Evolutionary conservation across 768 basidiomycete genomes (phyloP), one percentile per base, ranked within the genome.

Genomic region (Suillus hirtellus): DNA sequence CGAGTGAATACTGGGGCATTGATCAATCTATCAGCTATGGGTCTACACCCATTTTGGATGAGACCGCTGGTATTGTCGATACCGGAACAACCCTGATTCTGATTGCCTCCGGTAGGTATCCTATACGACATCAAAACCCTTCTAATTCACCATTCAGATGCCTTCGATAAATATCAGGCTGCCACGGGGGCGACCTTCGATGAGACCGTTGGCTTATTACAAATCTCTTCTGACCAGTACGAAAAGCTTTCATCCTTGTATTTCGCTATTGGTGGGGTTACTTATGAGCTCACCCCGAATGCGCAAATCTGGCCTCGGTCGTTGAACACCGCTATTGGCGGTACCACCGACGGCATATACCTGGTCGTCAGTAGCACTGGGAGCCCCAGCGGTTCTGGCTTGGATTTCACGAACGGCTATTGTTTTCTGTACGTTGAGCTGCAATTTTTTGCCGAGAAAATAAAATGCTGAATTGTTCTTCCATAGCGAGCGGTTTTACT

Each of bases 291-390:
- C 9, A 62, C 60, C 8, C 64, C 70, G 2, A 73, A 75, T 42
- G 75, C 67, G 1, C 76, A 77, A 59, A 75, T 75, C 63, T 77
- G 75, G 72, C 76, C 76, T 1, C 72, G 71, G 37, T 70, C 70
- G 21, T 65, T 77, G 54, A 75, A 76, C 68, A 50, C 60, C 15
- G 64, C 24, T 21, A 64, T 77, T 37, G 73, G 76, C 9, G 76
- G 75, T 8, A 64, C 12, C n/a, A 21, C 71, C 9, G n/a, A 54
- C 17, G 37, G 49, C 34, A 74, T 76, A n/a, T 75, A 75, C 59
- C 71, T 77, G 38, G 8, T 38, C 4, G 5, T 38, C 38, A 4
- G 38, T 38, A 12, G 4, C 38, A 38, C 38, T 14, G 38, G 38
- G 38, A 38, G 38, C 12, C 14, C 38, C 38, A 12, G 12, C 14